A percentile compares a stretch with the other conserved stretches of the same genome.
These are phyloP conservation scores for Fonsecaea monophora DNA, from an alignment of 2,329 filamentous ascomycete genomes.

Conservation along the genomic window DNA sequence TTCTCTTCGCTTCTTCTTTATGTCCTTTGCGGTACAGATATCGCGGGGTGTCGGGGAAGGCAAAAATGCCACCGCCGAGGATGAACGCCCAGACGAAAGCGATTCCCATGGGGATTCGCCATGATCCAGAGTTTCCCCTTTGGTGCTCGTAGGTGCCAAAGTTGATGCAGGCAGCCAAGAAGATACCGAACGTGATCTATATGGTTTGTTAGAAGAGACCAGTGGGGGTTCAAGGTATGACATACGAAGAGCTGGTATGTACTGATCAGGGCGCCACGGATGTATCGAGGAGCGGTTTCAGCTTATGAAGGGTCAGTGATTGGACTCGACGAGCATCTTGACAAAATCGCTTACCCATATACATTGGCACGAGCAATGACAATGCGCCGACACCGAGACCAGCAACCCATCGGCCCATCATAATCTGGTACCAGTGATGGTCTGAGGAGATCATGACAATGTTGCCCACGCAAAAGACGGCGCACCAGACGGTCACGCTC, in stretches of 20 bases:
- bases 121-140: conserved; percentile 44
- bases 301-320: conserved; percentile 41
- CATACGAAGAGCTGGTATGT: conserved; percentile 58
- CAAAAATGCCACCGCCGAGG: conserved; percentile 60
- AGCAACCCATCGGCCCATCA: conserved; percentile 52
- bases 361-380: conserved; percentile 55
- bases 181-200: conserved; percentile 63
- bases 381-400: conserved; percentile 54
- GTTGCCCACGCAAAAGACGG: conserved; percentile 50
- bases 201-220: conserved; percentile 45
- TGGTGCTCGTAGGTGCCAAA: conserved; percentile 48
- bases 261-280: conserved; percentile 53
- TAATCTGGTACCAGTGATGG: conserved; percentile 72
- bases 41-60: conserved; percentile 64
- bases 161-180: conserved; percentile 66
- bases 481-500: conserved; percentile 51
- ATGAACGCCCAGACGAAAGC: conserved; percentile 63
- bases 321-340: background rate
- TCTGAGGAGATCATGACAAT: conserved; percentile 56
- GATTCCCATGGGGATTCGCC: conserved; percentile 61
- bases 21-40: conserved; percentile 65
- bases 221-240: conserved; percentile 12
- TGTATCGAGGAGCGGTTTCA: conserved; percentile 53
- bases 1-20: conserved; percentile 58
- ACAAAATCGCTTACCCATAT: conserved; percentile 37